Percentiles rank a stretch among this genome's conserved stretches.
Conservation (phyloP, 495 filamentous ascomycete species). For the Penicillium nucicola region DNA sequence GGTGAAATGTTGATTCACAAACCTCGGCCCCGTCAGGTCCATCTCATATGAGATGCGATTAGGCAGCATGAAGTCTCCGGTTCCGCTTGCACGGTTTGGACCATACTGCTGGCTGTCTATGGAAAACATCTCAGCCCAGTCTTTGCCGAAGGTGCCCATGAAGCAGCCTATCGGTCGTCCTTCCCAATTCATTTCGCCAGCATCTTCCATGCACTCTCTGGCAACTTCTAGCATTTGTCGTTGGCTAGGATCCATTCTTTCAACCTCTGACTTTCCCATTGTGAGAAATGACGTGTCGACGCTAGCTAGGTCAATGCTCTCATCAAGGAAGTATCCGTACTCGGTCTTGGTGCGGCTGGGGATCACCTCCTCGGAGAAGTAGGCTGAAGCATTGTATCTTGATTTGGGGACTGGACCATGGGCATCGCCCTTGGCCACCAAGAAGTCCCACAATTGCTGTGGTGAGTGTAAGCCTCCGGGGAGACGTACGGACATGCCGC, state of each 20-base stretch:
- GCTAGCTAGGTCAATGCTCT: constrained; percentile 14
- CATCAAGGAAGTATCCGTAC: constrained; percentile 51
- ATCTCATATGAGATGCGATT: constrained; percentile 34
- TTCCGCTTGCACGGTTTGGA: constrained; percentile 17
- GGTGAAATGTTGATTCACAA: neutral
- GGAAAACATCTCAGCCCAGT: constrained; percentile 29
- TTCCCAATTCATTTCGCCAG: constrained; percentile 46
- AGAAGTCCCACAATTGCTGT: constrained; percentile 33
- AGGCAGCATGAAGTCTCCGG: constrained; percentile 25
- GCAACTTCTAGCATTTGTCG: constrained; percentile 52
- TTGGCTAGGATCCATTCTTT: constrained; percentile 56
- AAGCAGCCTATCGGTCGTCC: constrained; percentile 47
- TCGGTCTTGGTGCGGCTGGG: constrained; percentile 18
- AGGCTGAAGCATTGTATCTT: constrained; percentile 22
- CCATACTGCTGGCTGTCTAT: constrained; percentile 24
- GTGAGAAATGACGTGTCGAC: constrained; percentile 31
- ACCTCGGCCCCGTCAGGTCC: constrained; percentile 28
- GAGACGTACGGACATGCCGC: constrained; percentile 45
- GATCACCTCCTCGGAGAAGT: constrained; percentile 12
- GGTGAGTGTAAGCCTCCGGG: constrained; percentile 35
- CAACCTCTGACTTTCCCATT: constrained; percentile 41
- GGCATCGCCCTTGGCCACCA: constrained; percentile 35
- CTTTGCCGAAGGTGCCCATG: constrained; percentile 43
- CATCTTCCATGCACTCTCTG: constrained; percentile 32
- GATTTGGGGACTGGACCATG: constrained; percentile 25